phyloP scores from a whole-genome alignment of 164 flowering plant species.

The Houttuynia cordata region DNA sequence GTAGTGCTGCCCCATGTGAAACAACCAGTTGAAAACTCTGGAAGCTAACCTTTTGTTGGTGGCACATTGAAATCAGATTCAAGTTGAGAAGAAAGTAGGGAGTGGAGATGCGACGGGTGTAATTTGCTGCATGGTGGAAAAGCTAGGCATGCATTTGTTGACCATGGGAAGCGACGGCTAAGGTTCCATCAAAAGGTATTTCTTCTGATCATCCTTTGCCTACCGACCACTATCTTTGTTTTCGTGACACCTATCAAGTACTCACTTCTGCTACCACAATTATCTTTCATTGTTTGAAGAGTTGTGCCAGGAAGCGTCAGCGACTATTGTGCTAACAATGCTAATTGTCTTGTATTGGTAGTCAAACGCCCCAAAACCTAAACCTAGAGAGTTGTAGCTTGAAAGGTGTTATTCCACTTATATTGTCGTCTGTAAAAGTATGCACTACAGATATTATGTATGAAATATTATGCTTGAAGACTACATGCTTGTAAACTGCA shows the following conservation, averaged over 20 bases:
- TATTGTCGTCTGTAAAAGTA: neutral
- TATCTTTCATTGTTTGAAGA: no score
- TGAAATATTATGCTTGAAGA: no score
- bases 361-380: no score
- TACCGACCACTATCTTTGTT: no score
- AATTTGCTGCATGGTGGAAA: conserved; percentile 37
- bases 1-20: no score
- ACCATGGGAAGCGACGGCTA: conserved; percentile 58
- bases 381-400: neutral
- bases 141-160: conserved; percentile 27
- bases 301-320: neutral
- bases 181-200: conserved; percentile 49
- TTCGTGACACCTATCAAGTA: no score
- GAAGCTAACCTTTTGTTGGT: neutral
- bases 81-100: conserved; percentile 38
- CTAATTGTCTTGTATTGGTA: neutral
- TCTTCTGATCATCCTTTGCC: neutral
- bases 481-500: no score
- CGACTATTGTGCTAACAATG: neutral
- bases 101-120: conserved; percentile 52
- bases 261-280: no score
- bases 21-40: neutral
- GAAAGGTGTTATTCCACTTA: neutral
- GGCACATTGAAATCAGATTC: conserved; percentile 17
- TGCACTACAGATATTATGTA: no score